Conservation (phyloP, 1,284 basidiomycete species). For the Earliella scabrosa region DNA sequence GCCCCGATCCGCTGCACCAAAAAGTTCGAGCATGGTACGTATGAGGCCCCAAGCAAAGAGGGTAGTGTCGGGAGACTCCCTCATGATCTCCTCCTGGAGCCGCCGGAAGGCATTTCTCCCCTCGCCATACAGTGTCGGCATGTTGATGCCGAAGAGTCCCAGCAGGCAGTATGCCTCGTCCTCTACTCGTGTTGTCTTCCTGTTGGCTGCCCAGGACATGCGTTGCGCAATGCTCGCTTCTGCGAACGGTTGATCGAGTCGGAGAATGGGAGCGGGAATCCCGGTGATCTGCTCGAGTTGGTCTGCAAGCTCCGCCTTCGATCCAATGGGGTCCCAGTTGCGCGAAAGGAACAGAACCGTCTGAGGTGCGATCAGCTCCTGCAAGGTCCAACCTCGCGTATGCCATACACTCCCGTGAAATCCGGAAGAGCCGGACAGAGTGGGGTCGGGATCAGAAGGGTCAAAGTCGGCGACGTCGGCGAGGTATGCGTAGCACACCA, state of each 20-base stretch:
- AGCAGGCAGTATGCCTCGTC: conserved; percentile 8
- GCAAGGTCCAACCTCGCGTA: conserved; percentile 4
- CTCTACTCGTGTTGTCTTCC: neutral
- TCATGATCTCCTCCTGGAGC: conserved; percentile 5
- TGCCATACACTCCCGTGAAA: conserved; percentile 1
- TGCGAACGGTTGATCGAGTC: neutral
- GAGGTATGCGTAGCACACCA: conserved; percentile 3
- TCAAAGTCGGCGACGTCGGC: neutral
- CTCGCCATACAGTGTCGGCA: conserved; percentile 5
- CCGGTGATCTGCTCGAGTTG: neutral
- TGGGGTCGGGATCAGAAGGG: no score
- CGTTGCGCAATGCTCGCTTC: neutral
- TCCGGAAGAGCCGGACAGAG: no score
- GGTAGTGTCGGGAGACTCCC: neutral
- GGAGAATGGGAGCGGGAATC: neutral
- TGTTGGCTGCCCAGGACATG: neutral
- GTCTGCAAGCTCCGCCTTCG: neutral
- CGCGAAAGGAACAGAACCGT: neutral
- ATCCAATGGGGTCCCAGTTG: neutral
- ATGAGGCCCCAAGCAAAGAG: conserved; percentile 3
- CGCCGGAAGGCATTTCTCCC: conserved; percentile 3
- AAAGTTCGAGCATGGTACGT: no score
- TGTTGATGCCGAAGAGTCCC: conserved; percentile 1
- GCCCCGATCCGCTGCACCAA: no score
- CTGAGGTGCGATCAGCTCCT: conserved; percentile 3